phyloP scores from a whole-genome alignment of 345 rosid genomes.

The Pistacia atlantica region DNA sequence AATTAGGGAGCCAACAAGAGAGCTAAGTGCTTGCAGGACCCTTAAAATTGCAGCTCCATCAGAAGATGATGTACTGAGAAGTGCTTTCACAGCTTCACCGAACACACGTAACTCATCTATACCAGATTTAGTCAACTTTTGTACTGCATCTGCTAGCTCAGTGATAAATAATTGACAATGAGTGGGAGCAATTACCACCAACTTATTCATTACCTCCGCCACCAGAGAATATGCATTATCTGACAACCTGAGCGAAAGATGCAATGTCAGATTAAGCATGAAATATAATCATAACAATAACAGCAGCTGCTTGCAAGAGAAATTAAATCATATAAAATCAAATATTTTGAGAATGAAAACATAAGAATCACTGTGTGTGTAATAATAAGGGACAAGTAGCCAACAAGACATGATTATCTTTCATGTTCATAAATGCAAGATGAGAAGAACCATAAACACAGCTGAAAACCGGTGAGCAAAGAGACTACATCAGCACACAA shows the following conservation, averaged over 20 bases:
- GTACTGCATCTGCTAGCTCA: conserved; percentile 79
- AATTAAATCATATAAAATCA: not conserved
- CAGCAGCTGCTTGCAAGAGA: not conserved
- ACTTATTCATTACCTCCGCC: conserved; percentile 87
- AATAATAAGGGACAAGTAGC: too few species aligned
- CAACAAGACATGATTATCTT: not conserved
- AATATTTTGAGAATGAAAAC: not conserved
- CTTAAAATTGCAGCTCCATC: conserved; percentile 95
- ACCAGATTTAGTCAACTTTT: conserved; percentile 70
- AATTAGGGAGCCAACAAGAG: conserved; percentile 59
- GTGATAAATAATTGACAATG: conserved; percentile 82
- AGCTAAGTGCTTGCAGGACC: conserved; percentile 86
- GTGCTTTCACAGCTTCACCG: conserved; percentile 82
- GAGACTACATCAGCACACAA: not conserved
- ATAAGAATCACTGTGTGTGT: not conserved
- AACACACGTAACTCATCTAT: conserved; percentile 75
- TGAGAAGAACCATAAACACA: not conserved
- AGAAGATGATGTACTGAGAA: conserved; percentile 69
- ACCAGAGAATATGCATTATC: conserved; percentile 88
- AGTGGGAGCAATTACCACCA: conserved; percentile 77
- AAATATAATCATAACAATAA: not conserved
- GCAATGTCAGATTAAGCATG: conserved; percentile 19
- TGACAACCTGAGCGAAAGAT: conserved; percentile 64
- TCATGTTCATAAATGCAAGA: not conserved
- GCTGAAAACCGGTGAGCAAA: not conserved